phyloP scores from a whole-genome alignment of 129 eudicot species.

The Erigeron canadensis region DNA sequence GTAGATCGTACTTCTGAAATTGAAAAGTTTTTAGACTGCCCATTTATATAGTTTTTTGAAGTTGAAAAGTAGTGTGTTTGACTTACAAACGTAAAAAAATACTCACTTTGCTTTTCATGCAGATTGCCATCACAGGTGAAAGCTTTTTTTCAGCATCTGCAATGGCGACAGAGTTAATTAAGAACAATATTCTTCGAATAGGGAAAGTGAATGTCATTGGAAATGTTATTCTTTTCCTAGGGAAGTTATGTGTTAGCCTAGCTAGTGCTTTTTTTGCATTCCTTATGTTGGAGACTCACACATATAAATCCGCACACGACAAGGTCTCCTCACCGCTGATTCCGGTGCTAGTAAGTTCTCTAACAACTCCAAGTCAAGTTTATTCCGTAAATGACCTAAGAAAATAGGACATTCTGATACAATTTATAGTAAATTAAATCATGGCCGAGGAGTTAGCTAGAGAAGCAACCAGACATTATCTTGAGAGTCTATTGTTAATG shows the following conservation, averaged over 20 bases:
- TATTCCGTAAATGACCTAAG: background rate
- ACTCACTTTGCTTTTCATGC: background rate
- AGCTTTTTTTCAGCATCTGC: slow-evolving; percentile 85
- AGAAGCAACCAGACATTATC: background rate
- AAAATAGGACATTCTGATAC: background rate
- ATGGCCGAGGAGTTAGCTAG: background rate
- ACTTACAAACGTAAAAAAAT: background rate
- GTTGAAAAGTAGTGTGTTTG: slow-evolving; percentile 9
- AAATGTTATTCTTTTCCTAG: slow-evolving; percentile 84
- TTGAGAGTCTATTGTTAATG: background rate
- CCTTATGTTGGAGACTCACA: slow-evolving; percentile 85
- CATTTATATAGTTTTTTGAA: background rate
- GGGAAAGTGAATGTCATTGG: slow-evolving; percentile 98
- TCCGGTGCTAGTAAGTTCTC: slow-evolving; percentile 80
- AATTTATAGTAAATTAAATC: background rate
- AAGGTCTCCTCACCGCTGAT: slow-evolving; percentile 87
- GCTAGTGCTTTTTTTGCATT: slow-evolving; percentile 82
- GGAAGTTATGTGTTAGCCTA: slow-evolving; percentile 88
- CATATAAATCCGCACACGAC: slow-evolving; percentile 71
- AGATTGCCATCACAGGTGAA: slow-evolving; percentile 94
- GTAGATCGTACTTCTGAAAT: background rate
- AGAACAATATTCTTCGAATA: slow-evolving; percentile 81
- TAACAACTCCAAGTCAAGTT: background rate
- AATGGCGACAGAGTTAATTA: slow-evolving; percentile 81
- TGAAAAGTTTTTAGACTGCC: too few relatives aligned